Conservation (phyloP, 176 grass and related monocot species). For the bread wheat (Triticum aestivum) region DNA sequence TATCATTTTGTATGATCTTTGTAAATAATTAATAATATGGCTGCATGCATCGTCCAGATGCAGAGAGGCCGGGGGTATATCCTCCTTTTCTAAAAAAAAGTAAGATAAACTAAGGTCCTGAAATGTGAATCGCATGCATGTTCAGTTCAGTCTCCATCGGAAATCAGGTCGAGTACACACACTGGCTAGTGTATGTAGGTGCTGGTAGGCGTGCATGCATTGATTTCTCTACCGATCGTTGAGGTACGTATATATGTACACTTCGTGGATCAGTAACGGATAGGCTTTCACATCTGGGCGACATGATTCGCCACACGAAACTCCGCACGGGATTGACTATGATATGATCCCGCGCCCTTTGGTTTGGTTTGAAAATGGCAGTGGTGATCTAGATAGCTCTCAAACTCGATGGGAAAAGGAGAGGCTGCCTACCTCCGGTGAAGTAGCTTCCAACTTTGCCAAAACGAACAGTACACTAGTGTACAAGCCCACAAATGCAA, state of each 20-base stretch:
- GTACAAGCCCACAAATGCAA: background rate
- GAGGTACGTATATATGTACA: no score
- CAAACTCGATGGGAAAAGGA: conserved; percentile 33
- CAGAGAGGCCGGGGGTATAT: no score
- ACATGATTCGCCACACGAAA: background rate
- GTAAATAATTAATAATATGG: no score
- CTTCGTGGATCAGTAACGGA: background rate
- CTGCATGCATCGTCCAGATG: no score
- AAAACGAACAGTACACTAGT: conserved; percentile 19
- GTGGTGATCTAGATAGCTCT: background rate
- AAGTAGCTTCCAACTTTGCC: conserved; percentile 40
- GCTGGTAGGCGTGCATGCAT: background rate
- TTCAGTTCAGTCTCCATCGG: no score
- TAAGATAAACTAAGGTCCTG: no score
- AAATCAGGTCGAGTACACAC: background rate
- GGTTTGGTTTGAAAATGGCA: conserved; percentile 42
- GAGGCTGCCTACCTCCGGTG: conserved; percentile 27
- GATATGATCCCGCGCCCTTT: background rate
- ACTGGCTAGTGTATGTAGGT: background rate
- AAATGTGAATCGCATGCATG: no score
- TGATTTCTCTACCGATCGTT: background rate
- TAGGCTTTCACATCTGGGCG: background rate
- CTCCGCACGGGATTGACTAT: no score
- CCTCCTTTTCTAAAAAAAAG: no score
- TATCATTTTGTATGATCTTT: no score